A percentile compares a stretch with the other conserved stretches of the same genome.
Conservation (phyloP, 108 stramenopile species). For the Skeletonema costatum region DNA sequence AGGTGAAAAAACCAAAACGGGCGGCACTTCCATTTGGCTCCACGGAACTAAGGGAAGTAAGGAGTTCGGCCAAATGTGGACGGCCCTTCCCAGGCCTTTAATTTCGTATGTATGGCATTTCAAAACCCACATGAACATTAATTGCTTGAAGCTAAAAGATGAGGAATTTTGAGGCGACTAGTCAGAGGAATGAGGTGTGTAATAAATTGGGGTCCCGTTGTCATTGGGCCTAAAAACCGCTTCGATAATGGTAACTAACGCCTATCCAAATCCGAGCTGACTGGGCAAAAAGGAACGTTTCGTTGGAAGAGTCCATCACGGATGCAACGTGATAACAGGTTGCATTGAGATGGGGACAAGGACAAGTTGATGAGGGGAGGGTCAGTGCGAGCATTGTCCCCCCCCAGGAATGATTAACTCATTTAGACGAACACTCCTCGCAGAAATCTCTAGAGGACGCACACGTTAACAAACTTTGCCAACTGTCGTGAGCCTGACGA, state of each 20-base stretch:
- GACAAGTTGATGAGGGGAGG: constrained; percentile 9
- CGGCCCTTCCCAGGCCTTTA: constrained; percentile 59
- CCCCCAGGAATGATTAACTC: constrained; percentile 56
- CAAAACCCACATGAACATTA: constrained; percentile 6
- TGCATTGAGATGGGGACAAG: neutral
- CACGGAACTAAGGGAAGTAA: constrained; percentile 28
- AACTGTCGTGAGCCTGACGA: constrained; percentile 32
- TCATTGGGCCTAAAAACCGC: neutral
- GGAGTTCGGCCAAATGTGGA: constrained; percentile 55
- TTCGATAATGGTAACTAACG: constrained; percentile 4
- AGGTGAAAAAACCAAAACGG: constrained; percentile 27
- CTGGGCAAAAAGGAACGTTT: constrained; percentile 14
- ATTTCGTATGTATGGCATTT: constrained; percentile 44
- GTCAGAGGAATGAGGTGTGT: neutral
- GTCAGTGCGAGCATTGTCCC: too few species aligned
- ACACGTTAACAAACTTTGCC: constrained; percentile 33
- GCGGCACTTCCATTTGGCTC: neutral
- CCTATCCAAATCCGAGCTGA: constrained; percentile 60
- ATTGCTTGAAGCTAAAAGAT: neutral
- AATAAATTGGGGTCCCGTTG: neutral
- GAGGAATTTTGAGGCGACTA: neutral
- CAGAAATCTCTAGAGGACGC: constrained; percentile 51
- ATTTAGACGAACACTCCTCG: constrained; percentile 83
- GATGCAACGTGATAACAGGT: too few species aligned
- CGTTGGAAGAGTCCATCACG: constrained; percentile 48